Conservation (phyloP, 176 grass and related monocot species). For the Carex littledalei region DNA sequence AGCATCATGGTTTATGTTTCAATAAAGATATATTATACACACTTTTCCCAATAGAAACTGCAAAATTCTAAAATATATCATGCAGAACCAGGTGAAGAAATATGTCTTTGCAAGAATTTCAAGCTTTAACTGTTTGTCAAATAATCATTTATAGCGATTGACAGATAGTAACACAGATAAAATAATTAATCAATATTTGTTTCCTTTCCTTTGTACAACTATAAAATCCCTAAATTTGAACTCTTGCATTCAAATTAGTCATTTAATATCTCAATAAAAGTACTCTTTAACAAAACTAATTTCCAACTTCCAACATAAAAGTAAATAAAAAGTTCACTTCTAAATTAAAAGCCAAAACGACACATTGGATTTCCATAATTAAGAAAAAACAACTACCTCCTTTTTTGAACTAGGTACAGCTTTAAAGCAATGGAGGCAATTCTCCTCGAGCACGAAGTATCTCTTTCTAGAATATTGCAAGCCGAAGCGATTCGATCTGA, state of each 20-base stretch:
- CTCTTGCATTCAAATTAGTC: not conserved
- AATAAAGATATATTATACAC: not conserved
- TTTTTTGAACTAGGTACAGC: constrained; percentile 48
- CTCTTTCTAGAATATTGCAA: constrained; percentile 81
- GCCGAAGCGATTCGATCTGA: constrained; percentile 78
- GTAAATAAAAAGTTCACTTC: not conserved
- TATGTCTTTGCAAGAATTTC: not conserved
- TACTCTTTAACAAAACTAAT: not conserved
- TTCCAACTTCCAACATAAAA: not conserved
- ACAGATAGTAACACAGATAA: not conserved
- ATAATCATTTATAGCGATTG: not conserved
- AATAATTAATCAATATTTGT: not conserved
- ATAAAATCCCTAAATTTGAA: not conserved
- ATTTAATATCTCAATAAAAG: not conserved
- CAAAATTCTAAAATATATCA: not conserved
- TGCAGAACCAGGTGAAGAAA: not conserved
- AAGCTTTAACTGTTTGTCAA: not conserved
- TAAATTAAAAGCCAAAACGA: not conserved
- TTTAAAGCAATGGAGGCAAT: constrained; percentile 74
- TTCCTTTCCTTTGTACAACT: not conserved
- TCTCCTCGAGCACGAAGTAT: constrained; percentile 87
- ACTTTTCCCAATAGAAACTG: not conserved
- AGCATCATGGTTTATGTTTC: not conserved
- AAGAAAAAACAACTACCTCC: constrained; percentile 46
- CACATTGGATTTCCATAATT: not conserved